Base-by-base conservation (phyloP, 805 yeast genomes). In the Nakazawaea ernobii region DNA sequence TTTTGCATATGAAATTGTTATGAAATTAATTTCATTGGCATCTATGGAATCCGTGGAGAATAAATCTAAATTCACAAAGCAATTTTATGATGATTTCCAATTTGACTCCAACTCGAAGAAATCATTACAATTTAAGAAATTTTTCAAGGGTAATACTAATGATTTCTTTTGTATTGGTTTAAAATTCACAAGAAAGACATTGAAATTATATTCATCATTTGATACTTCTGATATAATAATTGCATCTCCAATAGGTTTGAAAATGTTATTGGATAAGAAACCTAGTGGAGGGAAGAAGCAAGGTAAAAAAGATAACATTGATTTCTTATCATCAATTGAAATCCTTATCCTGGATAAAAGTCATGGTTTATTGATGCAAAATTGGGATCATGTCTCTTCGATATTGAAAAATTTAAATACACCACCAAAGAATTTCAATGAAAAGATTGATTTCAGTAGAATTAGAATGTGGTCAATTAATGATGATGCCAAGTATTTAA, bases 81-180 rank as follows among this genome's bases (percentile, higher is more conserved):
- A 90, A 55, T 94, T 86, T 62, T 76, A 66, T 57, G 76, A 75
- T 15, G 75, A 71, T 9, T 60, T 61, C 41, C 59, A 60, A 35
- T 57, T 62, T 11, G 53, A 51, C 39, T 55, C 57, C 17, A 68
- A 65, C 39, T 69, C 76, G 2, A 64, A 63, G 28, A 94, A 87
- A 61, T 96, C 98, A 0, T 84, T 79, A 8, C 97, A 92, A 56
- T 94, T 92, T 66, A 79, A 77, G 58, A 76, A 80, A 41, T 66
- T 80, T 43, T 94, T 94, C 68, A 79, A 80, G 51, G 99, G 99
- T 11, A 92, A 91, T 67, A 80, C 91, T 11, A 87, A 86, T 59
- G 99, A 94, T 69, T 84, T 86, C 67, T 94, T 94, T 65, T 84
- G 94, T 46, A 56, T 94, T 6, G 98, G 99, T n/a, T 58, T 88